These are phyloP conservation scores for Penicillium cataractarum DNA, from an alignment of 495 filamentous ascomycete genomes.

Conservation along the genomic window DNA sequence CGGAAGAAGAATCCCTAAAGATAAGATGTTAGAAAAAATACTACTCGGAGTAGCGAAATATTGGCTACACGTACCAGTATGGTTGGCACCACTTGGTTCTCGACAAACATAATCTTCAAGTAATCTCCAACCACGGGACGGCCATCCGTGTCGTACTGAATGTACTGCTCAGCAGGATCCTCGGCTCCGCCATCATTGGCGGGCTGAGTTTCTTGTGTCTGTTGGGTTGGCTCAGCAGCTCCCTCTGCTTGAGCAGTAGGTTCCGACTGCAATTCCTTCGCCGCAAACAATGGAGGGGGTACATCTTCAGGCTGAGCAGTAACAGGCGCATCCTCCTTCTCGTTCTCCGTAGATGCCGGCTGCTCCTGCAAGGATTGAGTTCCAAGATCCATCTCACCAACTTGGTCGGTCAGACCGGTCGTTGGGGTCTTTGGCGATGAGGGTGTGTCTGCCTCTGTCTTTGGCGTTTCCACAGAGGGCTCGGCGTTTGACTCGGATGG, in stretches of 20 bases:
- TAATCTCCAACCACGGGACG: constrained; percentile 95
- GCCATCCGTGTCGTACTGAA: constrained; percentile 66
- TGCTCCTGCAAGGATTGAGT: constrained; percentile 24
- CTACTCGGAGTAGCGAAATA: neutral
- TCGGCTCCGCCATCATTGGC: constrained; percentile 36
- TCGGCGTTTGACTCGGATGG: constrained; percentile 5
- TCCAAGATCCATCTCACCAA: constrained; percentile 56
- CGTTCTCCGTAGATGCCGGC: constrained; percentile 7
- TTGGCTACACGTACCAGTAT: constrained; percentile 70
- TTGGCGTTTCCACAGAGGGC: constrained; percentile 25
- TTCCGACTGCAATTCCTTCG: constrained; percentile 30
- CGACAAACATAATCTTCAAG: constrained; percentile 95
- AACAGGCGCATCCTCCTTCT: constrained; percentile 31
- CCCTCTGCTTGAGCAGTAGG: constrained; percentile 23
- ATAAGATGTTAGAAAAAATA: constrained; percentile 9
- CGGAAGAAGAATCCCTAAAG: constrained; percentile 90
- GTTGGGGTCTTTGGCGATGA: constrained; percentile 25
- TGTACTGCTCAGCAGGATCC: constrained; percentile 42
- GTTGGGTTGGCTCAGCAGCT: constrained; percentile 28
- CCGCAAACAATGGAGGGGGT: constrained; percentile 66
- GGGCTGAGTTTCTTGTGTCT: constrained; percentile 19
- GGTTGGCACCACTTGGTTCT: constrained; percentile 91
- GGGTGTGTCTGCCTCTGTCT: constrained; percentile 14
- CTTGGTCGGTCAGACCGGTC: constrained; percentile 53
- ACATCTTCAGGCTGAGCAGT: constrained; percentile 66